Percentiles rank a stretch among this genome's conserved stretches.
Evolutionary conservation across 1,284 basidiomycete genomes (phyloP).

Genomic region (Xerocomus amazonicus): DNA sequence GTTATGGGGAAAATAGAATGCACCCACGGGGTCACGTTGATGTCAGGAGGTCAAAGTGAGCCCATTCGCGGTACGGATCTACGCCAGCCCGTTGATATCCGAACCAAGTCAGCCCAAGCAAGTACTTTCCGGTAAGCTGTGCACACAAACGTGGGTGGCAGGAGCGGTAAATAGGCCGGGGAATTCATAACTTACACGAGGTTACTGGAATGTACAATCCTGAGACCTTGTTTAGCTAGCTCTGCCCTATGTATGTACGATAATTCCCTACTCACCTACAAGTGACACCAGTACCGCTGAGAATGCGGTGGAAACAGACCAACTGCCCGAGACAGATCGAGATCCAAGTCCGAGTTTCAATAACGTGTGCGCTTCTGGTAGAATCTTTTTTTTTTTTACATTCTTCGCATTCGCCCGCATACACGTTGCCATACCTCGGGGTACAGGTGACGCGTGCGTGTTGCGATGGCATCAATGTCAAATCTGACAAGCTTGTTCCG

Average conservation of each 20-base stretch:
- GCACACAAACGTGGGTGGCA: too few relatives aligned
- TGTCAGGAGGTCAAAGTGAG: constrained; percentile 10
- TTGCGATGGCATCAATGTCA: constrained; percentile 19
- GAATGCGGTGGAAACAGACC: constrained; percentile 20
- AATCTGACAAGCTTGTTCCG: constrained; percentile 27
- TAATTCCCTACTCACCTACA: constrained; percentile 28
- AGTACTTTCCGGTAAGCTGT: too few relatives aligned
- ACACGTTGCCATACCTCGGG: constrained; percentile 27
- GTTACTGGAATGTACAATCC: constrained; percentile 22
- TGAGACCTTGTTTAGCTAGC: constrained; percentile 3
- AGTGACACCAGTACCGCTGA: constrained; percentile 17
- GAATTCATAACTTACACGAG: constrained; percentile 9
- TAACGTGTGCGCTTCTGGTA: constrained; percentile 16
- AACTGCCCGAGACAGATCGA: constrained; percentile 25
- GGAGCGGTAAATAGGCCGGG: neutral
- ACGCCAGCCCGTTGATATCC: constrained; percentile 2
- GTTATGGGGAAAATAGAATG: neutral
- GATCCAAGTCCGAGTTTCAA: constrained; percentile 29
- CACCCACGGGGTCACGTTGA: constrained; percentile 20
- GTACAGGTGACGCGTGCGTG: constrained; percentile 31
- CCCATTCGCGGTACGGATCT: constrained; percentile 7
- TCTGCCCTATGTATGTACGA: too few relatives aligned
- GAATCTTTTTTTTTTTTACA: constrained; percentile 26
- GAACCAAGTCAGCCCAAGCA: neutral
- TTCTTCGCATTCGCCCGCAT: constrained; percentile 29